Base-by-base conservation (phyloP, 768 basidiomycete species). In the Podaxis mareebaensis region DNA sequence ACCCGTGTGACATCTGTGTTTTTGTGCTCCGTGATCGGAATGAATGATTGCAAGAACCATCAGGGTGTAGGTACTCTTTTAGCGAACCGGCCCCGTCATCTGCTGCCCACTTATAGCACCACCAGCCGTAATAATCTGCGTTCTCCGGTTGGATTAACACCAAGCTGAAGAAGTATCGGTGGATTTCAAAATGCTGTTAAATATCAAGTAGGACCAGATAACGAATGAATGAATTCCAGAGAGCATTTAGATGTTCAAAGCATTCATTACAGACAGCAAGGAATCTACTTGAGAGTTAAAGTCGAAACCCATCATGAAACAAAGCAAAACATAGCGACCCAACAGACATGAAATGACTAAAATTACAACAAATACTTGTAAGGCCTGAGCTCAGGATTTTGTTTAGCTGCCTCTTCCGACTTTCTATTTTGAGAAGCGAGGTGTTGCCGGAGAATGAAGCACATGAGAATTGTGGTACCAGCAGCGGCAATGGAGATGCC, bases 401-500 rank as follows among this genome's bases (percentile, higher is more conserved):
- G 17, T 13, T 58, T 46, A 8, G 15, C 28, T 11, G 57, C 63
- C 39, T 52, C 64, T 54, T 76, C 73, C 13, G 72, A 48, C 64
- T 68, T 65, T 42, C 24, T 53, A 58, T 77, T 77, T 26, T 73
- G 53, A 12, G 42, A 39, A 17, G 39, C 64, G n/a, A 77, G 64
- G 57, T 78, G 69, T n/a, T 40, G 59, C 46, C 70, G 69, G 49
- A 78, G 73, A 28, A 69, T 53, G 67, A 67, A 71, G 40, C 73
- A 71, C 72, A 79, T 74, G 49, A 79, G 66, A 49, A 77, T 74
- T n/a, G 76, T 73, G 53, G 74, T 54, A 24, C 74, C 79, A 69
- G 75, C 81, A 63, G 79, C 76, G 58, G 76, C 76, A 55, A 88
- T 81, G 72, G 82, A 85, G 66, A 89, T 88, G 48, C 76, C 82